Conservation (phyloP, 2,329 filamentous ascomycete species). For the Elsinoe necatrix region DNA sequence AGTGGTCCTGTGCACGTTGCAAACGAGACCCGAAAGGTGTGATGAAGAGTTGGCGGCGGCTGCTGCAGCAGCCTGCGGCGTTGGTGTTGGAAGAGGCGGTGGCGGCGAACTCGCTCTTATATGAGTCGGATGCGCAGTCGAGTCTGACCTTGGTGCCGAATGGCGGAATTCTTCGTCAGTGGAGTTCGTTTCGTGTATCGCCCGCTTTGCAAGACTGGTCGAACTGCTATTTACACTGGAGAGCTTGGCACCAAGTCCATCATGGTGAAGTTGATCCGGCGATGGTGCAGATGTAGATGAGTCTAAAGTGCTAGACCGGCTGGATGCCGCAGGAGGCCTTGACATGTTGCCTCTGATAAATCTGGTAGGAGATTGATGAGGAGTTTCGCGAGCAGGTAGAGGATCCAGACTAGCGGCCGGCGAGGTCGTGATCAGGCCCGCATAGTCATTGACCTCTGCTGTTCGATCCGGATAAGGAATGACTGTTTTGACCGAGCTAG, state of each 20-base stretch:
- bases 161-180: slow-evolving; percentile 1
- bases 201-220: slow-evolving; percentile 37
- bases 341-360: slow-evolving; percentile 29
- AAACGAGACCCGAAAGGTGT: slow-evolving; percentile 58
- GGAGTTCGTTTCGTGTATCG: slow-evolving; percentile 32
- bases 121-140: slow-evolving; percentile 22
- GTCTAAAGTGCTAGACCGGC: slow-evolving; percentile 40
- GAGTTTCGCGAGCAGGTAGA: slow-evolving; percentile 21
- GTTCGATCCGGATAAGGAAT: slow-evolving; percentile 35
- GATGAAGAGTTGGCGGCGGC: slow-evolving; percentile 41
- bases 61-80: slow-evolving; percentile 20
- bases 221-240: slow-evolving; percentile 40
- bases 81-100: slow-evolving; percentile 19
- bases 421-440: slow-evolving; percentile 30
- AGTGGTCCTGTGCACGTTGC: slow-evolving; percentile 70
- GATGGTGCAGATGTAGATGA: slow-evolving; percentile 39
- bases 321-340: slow-evolving; percentile 34
- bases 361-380: slow-evolving; percentile 20
- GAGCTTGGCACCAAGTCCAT: slow-evolving; percentile 30
- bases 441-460: slow-evolving; percentile 29
- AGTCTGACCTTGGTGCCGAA: slow-evolving; percentile 29
- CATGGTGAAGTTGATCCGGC: slow-evolving; percentile 32
- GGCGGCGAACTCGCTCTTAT: slow-evolving; percentile 20
- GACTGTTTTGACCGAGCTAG: slow-evolving; percentile 38
- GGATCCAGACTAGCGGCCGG: slow-evolving; percentile 24